Evolutionary conservation across 805 yeast species (phyloP).

Genomic region (Teunomyces aglyptinius): DNA sequence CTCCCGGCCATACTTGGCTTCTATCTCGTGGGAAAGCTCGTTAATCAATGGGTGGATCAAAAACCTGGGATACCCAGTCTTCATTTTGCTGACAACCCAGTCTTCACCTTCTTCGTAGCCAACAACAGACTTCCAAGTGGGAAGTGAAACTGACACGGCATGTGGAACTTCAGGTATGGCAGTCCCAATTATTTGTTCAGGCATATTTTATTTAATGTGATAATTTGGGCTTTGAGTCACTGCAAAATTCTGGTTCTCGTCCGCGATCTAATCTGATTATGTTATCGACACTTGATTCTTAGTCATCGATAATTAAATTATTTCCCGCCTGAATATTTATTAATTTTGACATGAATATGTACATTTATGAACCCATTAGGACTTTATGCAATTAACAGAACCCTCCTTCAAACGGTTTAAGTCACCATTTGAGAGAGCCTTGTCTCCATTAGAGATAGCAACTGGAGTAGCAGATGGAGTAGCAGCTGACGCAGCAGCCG

Average conservation of each 20-base stretch:
- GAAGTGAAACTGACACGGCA: slow-evolving; percentile 92
- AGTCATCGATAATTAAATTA: background rate
- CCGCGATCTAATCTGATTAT: background rate
- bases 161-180: slow-evolving; percentile 90
- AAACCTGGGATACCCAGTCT: slow-evolving; percentile 86
- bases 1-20: slow-evolving; percentile 72
- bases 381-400: slow-evolving; percentile 70
- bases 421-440: slow-evolving; percentile 14
- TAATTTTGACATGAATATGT: background rate
- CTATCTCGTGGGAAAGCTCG: slow-evolving; percentile 52
- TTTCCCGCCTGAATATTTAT: background rate
- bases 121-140: slow-evolving; percentile 91
- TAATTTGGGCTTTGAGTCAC: background rate
- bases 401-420: slow-evolving; percentile 61
- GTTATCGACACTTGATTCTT: background rate
- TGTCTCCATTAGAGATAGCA: background rate
- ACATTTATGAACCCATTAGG: slow-evolving; percentile 28
- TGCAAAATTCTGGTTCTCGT: background rate
- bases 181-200: slow-evolving; percentile 61
- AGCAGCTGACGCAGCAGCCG: slow-evolving; percentile 21
- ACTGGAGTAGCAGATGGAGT: slow-evolving; percentile 3
- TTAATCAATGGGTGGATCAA: slow-evolving; percentile 66
- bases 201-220: slow-evolving; percentile 14
- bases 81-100: slow-evolving; percentile 74
- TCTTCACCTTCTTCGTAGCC: slow-evolving; percentile 90